Evolutionary conservation across 73 alveolate species (phyloP), one percentile per base, ranked within the genome.

Genomic region (Diophrys appendiculata): DNA sequence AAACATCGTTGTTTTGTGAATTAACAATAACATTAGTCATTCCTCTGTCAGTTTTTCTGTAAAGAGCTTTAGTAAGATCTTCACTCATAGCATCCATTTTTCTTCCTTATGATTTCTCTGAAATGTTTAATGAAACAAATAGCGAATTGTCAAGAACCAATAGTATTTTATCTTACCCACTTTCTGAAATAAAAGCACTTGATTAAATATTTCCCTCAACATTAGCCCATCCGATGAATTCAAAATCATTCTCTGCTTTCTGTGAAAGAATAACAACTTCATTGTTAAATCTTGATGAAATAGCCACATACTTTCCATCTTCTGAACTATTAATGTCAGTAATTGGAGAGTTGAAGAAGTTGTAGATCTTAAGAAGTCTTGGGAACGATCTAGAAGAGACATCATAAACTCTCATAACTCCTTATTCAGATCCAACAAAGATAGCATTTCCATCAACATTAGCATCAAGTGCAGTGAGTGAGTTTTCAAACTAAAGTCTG

Each of bases 331-430:
- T 72, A 2, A 87, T 73, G 29, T 65, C 26, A 55, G 73, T 64
- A 43, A 90, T 72, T 26, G 91, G 80, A 27, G 30, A n/a, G 54
- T 71, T 30, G 69, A 52, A 73, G 88, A 90, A 83, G 29, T 79
- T 86, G 80, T 34, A 76, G 52, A 87, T 24, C 70, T 68, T 76
- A 24, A 95, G 60, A 30, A 95, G 85, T 54, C 99, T 80, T 33
- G 95, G 92, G 79, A 87, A 25, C 23, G 93, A 87, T 82, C 99
- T 78, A 84, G 88, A 81, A 77, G 92, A 75, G 34, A 95, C 94
- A 82, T 95, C 98, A 82, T 69, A 95, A 24, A 93, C 77, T 67
- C 99, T 84, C 69, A 95, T 81, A 52, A 77, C 91, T 2, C 98
- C 98, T 32, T 80, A 86, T 25, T 80, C 93, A 77, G 96, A 83